Base-by-base conservation (phyloP, 306 rosid species). In the Notholithocarpus densiflorus region DNA sequence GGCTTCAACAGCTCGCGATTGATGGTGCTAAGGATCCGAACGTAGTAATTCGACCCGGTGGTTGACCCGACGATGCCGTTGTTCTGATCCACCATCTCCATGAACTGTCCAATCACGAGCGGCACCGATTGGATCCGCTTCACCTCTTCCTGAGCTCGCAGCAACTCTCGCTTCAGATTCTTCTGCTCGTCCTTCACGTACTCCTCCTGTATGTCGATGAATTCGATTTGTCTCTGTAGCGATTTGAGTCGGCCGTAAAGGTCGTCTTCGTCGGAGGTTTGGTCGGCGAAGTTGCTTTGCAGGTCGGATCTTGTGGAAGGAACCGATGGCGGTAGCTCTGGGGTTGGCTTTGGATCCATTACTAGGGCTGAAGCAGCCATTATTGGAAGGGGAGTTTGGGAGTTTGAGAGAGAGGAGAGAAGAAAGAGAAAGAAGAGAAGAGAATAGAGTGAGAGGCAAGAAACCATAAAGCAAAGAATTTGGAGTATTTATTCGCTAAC, bases 31-130 rank as follows among this genome's bases (percentile, higher is more conserved):
- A 96, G 90, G 68, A 96, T 93, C 77, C 99, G 77, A 2, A 96
- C 99, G 24, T 96, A 96, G 81, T 96, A 96, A 76, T 96, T 96
- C 18, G 99, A 96, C 34, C 99, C 99, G 0, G 99, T 96, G 3
- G 99, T 96, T n/a, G 99, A 96, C 29, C 99, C 99, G 3, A 96
- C 99, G 53, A 96, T 96, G 3, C 98, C 99, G 51, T 96, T 92
- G 72, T 96, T 93, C 86, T 87, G 90, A 71, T 96, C 99, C 2
- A 96, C 98, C 99, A 96, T 96, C 85, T 96, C 99, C 96, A 93
- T 92, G 81, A 96, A 96, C 90, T 96, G 99, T 17, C 99, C 99
- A 1, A 96, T 96, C 2, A 96, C 99, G 2, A 96, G 90, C 0
- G 99, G 99, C 80, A 96, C 99, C 29, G 99, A 96, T 71, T 96